These are phyloP conservation scores for Apocynum venetum DNA, from an alignment of 257 asterid genomes.

Conservation along the genomic window DNA sequence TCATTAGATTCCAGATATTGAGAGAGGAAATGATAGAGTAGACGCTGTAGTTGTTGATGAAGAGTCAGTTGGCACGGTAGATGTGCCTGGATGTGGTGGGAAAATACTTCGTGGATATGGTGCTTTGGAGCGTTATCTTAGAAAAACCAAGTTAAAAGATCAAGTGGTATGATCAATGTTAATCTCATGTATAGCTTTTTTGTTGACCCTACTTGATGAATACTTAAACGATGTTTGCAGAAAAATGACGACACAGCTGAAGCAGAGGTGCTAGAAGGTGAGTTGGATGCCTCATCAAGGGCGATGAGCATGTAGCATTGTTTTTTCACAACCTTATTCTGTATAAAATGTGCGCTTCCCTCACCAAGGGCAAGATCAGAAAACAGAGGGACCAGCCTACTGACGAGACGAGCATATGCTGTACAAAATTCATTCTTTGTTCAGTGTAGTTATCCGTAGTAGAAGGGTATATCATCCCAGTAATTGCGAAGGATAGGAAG, in stretches of 20 bases:
- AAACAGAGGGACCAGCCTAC: background rate
- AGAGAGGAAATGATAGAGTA: conserved; percentile 54
- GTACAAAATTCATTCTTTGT: conserved; percentile 8
- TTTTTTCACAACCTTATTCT: background rate
- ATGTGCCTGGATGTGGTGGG: conserved; percentile 65
- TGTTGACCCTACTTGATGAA: background rate
- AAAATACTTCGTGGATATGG: conserved; percentile 74
- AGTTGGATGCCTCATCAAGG: conserved; percentile 57
- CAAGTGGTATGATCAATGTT: conserved; percentile 32
- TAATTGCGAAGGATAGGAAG: background rate
- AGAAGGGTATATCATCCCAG: background rate
- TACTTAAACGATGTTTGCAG: conserved; percentile 27
- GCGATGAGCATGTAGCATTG: conserved; percentile 63
- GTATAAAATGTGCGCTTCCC: background rate
- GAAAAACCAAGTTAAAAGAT: conserved; percentile 35
- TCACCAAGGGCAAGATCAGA: background rate
- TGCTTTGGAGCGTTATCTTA: conserved; percentile 57
- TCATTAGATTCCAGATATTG: conserved; percentile 70
- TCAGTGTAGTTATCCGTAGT: background rate
- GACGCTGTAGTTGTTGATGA: conserved; percentile 81
- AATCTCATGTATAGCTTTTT: background rate
- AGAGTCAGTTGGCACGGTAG: conserved; percentile 59
- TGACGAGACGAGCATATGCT: background rate
- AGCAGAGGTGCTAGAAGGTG: conserved; percentile 44
- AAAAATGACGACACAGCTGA: conserved; percentile 33